phyloP scores from a whole-genome alignment of 768 basidiomycete species.

The Hortiboletus flavorubellus region DNA sequence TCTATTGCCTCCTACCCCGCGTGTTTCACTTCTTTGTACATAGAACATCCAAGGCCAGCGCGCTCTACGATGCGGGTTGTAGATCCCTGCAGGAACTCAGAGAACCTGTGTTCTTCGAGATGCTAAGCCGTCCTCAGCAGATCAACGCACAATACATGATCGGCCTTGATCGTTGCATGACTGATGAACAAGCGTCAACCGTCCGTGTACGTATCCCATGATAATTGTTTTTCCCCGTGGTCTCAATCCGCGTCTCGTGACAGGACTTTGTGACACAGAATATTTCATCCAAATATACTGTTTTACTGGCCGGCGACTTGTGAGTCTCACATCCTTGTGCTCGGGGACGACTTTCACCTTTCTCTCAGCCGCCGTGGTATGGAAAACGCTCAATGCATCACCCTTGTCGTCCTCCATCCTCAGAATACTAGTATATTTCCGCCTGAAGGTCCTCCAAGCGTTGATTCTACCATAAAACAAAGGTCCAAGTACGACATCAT shows the following conservation, averaged over 20 bases:
- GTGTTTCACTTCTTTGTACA: neutral
- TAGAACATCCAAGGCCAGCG: slow-evolving; percentile 32
- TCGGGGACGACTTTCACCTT: neutral
- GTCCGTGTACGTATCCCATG: slow-evolving; percentile 40
- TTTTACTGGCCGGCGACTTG: slow-evolving; percentile 55
- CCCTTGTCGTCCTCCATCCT: slow-evolving; percentile 16
- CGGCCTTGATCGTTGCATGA: slow-evolving; percentile 35
- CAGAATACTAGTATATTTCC: slow-evolving; percentile 7
- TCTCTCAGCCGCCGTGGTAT: slow-evolving; percentile 44
- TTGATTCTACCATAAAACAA: slow-evolving; percentile 14
- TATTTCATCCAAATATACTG: slow-evolving; percentile 46
- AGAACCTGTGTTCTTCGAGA: slow-evolving; percentile 34
- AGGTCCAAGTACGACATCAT: slow-evolving; percentile 8
- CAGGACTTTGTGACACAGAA: slow-evolving; percentile 50
- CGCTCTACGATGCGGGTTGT: slow-evolving; percentile 53
- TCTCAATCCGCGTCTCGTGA: neutral
- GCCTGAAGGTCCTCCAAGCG: slow-evolving; percentile 14
- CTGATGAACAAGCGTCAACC: slow-evolving; percentile 41
- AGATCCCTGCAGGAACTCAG: slow-evolving; percentile 40
- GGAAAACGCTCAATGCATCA: slow-evolving; percentile 14
- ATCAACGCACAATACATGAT: slow-evolving; percentile 39
- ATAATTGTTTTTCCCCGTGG: neutral
- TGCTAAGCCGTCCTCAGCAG: slow-evolving; percentile 39
- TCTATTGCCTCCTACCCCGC: neutral
- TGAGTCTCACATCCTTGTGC: slow-evolving; percentile 35